Evolutionary conservation across 2,329 filamentous ascomycete genomes (phyloP), one percentile per base, ranked within the genome.

Genomic region (Cephalotrichum gorgonifer): DNA sequence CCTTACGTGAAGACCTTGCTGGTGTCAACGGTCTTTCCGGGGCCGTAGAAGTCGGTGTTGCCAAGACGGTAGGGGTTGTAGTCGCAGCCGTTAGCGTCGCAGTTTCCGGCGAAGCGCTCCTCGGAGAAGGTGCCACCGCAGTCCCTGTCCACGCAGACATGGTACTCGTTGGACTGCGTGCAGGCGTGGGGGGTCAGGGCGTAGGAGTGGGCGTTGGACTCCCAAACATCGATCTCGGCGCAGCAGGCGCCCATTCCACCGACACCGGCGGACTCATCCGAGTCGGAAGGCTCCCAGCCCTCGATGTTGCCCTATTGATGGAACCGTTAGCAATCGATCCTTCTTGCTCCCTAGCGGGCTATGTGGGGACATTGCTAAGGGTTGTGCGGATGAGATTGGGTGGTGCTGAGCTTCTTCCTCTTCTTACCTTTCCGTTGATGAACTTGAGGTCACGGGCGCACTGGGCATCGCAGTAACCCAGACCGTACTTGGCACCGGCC

Each of bases 21-120:
- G 46, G 78, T 81, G 61, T 83, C 73, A 53, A 85, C 69, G 15
- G 67, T 79, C 61, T 68, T 69, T 53, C 73, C 75, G 0, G 70
- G 64, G 33, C 79, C 81, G 63, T 76, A 84, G 68, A 83, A 85
- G 61, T 68, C 65, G 30, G 65, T 66, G 62, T 76, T 73, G 42
- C 79, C 80, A 67, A 78, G 71, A 56, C 79, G 78, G 74, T 75
- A 84, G 25, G 74, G 66, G 71, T 82, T 82, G 70, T 78, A 82
- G 59, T 83, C 80, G 57, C 81, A 85, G 22, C 81, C 81, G 54
- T 79, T 75, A 51, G 75, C 75, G 61, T 84, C 81, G 65, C 81
- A 85, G 41, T 74, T 64, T 51, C 78, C 78, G 14, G 60, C 65
- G 59, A 80, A 81, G 54, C 78, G 75, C 53, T 71, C 63, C 47